Evolutionary conservation across 2,329 filamentous ascomycete species (phyloP), one percentile per base, ranked within the genome.

Genomic region (Nannizzia gypsea): DNA sequence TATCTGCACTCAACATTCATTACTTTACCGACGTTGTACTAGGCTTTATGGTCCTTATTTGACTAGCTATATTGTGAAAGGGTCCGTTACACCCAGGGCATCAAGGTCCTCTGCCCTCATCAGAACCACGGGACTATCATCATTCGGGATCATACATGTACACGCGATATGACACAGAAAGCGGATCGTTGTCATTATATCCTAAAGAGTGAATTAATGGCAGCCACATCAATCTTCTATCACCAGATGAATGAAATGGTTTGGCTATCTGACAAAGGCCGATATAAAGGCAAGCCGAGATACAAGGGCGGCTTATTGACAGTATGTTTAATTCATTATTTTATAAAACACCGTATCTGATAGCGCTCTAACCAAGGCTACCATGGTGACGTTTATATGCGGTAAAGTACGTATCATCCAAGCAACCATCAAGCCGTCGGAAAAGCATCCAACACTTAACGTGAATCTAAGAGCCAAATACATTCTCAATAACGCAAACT

Each of bases 231-330:
- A 17, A 60, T 63, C 55, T 60, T 64, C 26, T 64, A 6, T 36
- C 59, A 40, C 34, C 63, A 64, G 59, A 64, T 64, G 62, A 55
- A 64, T 24, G 59, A 61, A 48, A 57, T 60, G 57, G 44, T 59
- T 36, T 63, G 59, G 59, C 31, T 54, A 22, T 22, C 56, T 61
- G 56, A 61, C 2, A 54, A 54, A 17, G 20, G 60, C 17, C n/a
- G 28, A 11, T 61, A 63, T 59, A 22, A 11, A 11, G 22, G 58
- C 20, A 61, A 60, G 46, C 55, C 28, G 5, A 58, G 48, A 62
- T 64, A 64, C 31, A 62, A 60, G 44, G 44, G 57, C 31, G 61
- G 58, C 17, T 24, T 59, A 3, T 58, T 62, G 56, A 63, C 31
- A 15, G 62, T 64, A 60, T 55, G 60, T 54, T 34, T 58, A 17